phyloP scores from a whole-genome alignment of 192 early-diverging fungal genomes.

The Pilaira anomala region DNA sequence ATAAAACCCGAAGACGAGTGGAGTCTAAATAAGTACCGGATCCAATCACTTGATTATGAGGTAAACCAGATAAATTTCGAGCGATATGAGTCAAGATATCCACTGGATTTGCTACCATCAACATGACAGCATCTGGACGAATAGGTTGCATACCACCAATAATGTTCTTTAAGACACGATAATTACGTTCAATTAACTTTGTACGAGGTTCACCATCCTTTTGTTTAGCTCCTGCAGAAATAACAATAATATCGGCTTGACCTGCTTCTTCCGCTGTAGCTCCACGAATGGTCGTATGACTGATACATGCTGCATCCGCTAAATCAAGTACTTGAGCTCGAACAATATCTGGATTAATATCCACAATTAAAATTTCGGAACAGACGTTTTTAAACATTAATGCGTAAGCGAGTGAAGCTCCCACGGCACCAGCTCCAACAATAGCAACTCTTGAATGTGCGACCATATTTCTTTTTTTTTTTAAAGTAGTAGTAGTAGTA shows the following conservation, averaged over 20 bases:
- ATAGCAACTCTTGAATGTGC: constrained; percentile 54
- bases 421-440: constrained; percentile 77
- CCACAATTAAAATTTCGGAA: constrained; percentile 70
- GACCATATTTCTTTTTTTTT: constrained; percentile 13
- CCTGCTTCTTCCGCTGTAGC: constrained; percentile 69
- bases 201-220: constrained; percentile 71
- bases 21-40: constrained; percentile 85
- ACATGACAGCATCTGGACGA: constrained; percentile 63
- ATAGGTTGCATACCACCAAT: constrained; percentile 74
- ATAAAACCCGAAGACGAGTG: constrained; percentile 59
- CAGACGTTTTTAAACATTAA: constrained; percentile 64
- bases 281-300: constrained; percentile 56
- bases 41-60: constrained; percentile 75
- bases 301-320: constrained; percentile 72
- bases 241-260: constrained; percentile 78
- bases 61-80: constrained; percentile 76
- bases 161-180: constrained; percentile 69
- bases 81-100: constrained; percentile 83
- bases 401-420: constrained; percentile 70
- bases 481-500: background rate
- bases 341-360: constrained; percentile 63
- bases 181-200: constrained; percentile 75
- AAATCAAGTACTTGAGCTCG: constrained; percentile 82
- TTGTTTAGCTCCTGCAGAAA: constrained; percentile 85
- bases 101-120: constrained; percentile 83